Percentiles rank a stretch among this genome's conserved stretches.
Evolutionary conservation across 1,284 basidiomycete genomes (phyloP).

Genomic region (Kalmanozyma brasiliensis): DNA sequence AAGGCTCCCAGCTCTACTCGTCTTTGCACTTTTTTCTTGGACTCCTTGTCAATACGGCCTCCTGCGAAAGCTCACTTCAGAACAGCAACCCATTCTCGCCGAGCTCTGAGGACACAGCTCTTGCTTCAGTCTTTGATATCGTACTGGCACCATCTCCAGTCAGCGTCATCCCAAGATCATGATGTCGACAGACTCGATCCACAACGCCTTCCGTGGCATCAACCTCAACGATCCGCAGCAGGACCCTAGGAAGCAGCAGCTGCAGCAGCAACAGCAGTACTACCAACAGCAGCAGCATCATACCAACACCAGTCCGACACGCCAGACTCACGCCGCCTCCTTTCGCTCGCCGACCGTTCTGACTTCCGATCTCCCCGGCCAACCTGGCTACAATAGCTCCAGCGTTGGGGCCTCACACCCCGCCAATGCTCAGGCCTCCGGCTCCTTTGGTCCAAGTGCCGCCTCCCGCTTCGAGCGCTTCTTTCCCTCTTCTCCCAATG

Average conservation of each 20-base stretch:
- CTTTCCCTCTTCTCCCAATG: conserved; percentile 48
- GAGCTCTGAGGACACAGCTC: no score
- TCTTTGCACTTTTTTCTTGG: no score
- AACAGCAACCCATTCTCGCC: no score
- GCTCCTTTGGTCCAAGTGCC: conserved; percentile 43
- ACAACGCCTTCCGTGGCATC: conserved; percentile 36
- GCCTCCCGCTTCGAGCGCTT: conserved; percentile 63
- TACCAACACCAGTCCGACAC: conserved; percentile 22
- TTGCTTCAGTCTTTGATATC: neutral
- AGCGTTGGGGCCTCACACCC: conserved; percentile 11
- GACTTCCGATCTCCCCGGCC: conserved; percentile 29
- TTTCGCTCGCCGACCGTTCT: conserved; percentile 36
- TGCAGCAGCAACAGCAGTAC: conserved; percentile 8
- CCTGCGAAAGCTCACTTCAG: no score
- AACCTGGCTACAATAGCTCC: conserved; percentile 20
- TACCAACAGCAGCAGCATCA: conserved; percentile 17
- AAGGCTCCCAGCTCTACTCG: no score
- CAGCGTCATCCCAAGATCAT: conserved; percentile 7
- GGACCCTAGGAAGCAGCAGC: conserved; percentile 27
- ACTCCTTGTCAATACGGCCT: no score
- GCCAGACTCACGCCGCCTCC: conserved; percentile 21
- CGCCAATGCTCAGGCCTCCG: conserved; percentile 12
- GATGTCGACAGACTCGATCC: conserved; percentile 47
- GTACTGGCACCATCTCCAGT: neutral
- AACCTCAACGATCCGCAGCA: conserved; percentile 37